Conservation (phyloP, 202 grass and related monocot species). For the Elaeis oleifera region DNA sequence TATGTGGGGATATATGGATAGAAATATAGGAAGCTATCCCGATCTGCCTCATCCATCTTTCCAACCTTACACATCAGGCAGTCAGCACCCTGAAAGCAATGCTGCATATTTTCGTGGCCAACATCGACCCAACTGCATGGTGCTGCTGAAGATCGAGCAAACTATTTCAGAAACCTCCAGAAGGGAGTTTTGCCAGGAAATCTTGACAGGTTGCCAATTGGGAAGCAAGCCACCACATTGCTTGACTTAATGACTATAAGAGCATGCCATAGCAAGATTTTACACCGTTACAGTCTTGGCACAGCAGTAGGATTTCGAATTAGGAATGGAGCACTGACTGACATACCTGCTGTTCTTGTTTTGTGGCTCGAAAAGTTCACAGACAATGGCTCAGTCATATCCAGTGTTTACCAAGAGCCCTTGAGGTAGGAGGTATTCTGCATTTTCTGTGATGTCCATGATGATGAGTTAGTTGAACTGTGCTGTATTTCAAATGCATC, state of each 20-base stretch:
- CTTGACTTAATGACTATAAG: slow-evolving; percentile 98
- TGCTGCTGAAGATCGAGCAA: slow-evolving; percentile 80
- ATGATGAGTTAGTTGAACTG: not conserved
- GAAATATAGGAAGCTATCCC: slow-evolving; percentile 31
- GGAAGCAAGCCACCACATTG: slow-evolving; percentile 81
- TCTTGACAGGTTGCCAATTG: slow-evolving; percentile 52
- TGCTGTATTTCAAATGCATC: not conserved
- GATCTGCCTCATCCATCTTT: slow-evolving; percentile 37
- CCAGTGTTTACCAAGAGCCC: slow-evolving; percentile 75
- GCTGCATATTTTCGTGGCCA: slow-evolving; percentile 97
- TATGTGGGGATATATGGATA: slow-evolving; percentile 50
- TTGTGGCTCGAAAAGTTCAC: slow-evolving; percentile 88
- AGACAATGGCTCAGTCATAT: slow-evolving; percentile 63
- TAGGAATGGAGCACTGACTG: slow-evolving; percentile 67
- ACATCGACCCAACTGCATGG: slow-evolving; percentile 74
- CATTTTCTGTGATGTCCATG: not conserved
- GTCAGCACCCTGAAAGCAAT: slow-evolving; percentile 55
- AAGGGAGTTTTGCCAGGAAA: slow-evolving; percentile 74
- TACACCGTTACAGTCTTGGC: slow-evolving; percentile 69
- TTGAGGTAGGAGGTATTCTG: slow-evolving; percentile 39
- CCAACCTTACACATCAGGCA: slow-evolving; percentile 68
- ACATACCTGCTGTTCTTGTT: slow-evolving; percentile 83
- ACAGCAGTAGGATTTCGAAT: slow-evolving; percentile 93
- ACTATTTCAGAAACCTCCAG: slow-evolving; percentile 94
- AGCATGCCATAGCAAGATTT: slow-evolving; percentile 95